Conservation (phyloP, 1,139 yeast genomes). For the Williopsis jadinii region DNA sequence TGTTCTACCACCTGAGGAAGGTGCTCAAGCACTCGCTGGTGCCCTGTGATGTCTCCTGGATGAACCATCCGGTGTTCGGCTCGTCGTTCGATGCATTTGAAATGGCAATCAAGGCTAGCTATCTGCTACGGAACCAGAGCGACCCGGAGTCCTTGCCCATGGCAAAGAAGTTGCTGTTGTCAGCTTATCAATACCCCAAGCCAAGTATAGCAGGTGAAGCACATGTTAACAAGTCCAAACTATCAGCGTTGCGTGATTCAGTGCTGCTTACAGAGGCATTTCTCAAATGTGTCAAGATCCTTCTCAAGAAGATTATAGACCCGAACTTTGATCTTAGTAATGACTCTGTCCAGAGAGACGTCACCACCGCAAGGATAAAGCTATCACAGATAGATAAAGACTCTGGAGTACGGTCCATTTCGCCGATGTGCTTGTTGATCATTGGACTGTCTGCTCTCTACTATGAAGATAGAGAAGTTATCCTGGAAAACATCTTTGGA, state of each 20-base stretch:
- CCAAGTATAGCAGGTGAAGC: constrained; percentile 15
- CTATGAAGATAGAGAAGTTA: constrained; percentile 6
- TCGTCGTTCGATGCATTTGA: constrained; percentile 32
- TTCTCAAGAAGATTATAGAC: constrained; percentile 12
- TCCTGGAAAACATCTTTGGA: constrained; percentile 6
- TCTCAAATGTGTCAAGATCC: constrained; percentile 13
- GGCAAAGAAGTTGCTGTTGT: constrained; percentile 11
- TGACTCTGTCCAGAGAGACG: constrained; percentile 9
- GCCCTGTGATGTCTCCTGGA: constrained; percentile 27
- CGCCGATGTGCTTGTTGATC: constrained; percentile 15
- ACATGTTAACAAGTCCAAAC: constrained; percentile 6
- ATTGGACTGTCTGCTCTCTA: constrained; percentile 11
- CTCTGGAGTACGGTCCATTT: constrained; percentile 13
- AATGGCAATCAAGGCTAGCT: constrained; percentile 32
- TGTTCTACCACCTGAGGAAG: constrained; percentile 27
- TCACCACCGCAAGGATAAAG: constrained; percentile 3
- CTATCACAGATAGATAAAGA: constrained; percentile 4
- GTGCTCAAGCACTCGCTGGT: constrained; percentile 28
- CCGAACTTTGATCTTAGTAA: constrained; percentile 4
- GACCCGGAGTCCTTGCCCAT: constrained; percentile 7
- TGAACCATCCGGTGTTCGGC: constrained; percentile 31
- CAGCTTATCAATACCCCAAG: constrained; percentile 8
- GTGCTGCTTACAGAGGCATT: constrained; percentile 11
- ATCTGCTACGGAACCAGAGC: constrained; percentile 27
- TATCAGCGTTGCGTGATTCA: constrained; percentile 12